Conservation (phyloP, 1,139 yeast genomes). For the Meyerozyma sp. region DNA sequence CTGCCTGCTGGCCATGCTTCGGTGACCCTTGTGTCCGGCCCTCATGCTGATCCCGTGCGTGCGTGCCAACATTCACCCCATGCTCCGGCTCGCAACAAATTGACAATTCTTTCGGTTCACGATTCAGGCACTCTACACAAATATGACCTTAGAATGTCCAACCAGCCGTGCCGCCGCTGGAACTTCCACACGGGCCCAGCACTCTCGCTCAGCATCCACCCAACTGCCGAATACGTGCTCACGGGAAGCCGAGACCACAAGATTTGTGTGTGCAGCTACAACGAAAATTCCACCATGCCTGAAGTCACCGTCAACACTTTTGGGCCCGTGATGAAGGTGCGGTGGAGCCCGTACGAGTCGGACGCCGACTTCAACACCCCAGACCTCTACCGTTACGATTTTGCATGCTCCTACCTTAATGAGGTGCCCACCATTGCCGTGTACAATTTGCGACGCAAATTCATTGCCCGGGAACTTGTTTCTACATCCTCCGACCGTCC, state of each 20-base stretch:
- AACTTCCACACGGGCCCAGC: slow-evolving; percentile 95
- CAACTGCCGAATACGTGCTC: slow-evolving; percentile 70
- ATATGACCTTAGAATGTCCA: slow-evolving; percentile 63
- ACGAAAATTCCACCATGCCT: slow-evolving; percentile 44
- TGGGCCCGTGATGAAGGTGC: slow-evolving; percentile 69
- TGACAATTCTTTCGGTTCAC: slow-evolving; percentile 56
- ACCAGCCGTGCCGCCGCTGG: slow-evolving; percentile 62
- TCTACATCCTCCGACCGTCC: slow-evolving; percentile 48
- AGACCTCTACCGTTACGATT: slow-evolving; percentile 45
- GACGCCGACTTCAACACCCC: slow-evolving; percentile 5
- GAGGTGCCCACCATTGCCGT: slow-evolving; percentile 72
- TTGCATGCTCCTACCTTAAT: slow-evolving; percentile 74
- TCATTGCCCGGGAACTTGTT: slow-evolving; percentile 66
- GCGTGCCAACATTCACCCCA: slow-evolving; percentile 59
- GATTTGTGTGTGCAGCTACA: slow-evolving; percentile 70
- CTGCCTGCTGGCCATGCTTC: slow-evolving; percentile 40
- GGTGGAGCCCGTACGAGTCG: slow-evolving; percentile 49
- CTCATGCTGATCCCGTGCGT: slow-evolving; percentile 62
- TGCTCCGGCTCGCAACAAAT: slow-evolving; percentile 24
- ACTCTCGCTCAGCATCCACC: slow-evolving; percentile 82
- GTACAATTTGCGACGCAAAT: slow-evolving; percentile 69
- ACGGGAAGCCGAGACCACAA: slow-evolving; percentile 93
- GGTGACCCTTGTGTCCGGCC: slow-evolving; percentile 35
- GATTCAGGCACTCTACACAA: slow-evolving; percentile 86
- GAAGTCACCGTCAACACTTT: slow-evolving; percentile 70